Percentiles rank a stretch among this genome's conserved stretches.
Conservation (phyloP, 2,329 filamentous ascomycete species). For the Cordyceps cicadae region DNA sequence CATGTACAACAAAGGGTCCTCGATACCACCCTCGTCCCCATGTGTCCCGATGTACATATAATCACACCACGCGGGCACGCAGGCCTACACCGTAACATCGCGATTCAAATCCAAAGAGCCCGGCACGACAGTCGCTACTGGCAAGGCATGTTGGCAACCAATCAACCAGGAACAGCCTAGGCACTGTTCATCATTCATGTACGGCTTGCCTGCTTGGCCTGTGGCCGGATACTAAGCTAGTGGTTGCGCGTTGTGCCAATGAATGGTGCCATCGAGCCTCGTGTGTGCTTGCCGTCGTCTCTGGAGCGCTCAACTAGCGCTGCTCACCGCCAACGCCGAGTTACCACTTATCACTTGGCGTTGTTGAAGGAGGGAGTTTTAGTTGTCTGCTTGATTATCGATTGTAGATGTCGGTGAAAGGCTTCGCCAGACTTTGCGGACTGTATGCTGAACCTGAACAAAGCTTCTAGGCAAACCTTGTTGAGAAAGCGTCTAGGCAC, state of each 20-base stretch:
- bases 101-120: too few species aligned
- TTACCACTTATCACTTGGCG: background rate
- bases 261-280: background rate
- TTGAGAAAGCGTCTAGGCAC: background rate
- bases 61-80: background rate
- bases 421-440: background rate
- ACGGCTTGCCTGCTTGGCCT: background rate
- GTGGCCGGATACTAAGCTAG: background rate
- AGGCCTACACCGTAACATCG: background rate
- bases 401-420: background rate
- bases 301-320: background rate
- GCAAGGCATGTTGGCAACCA: background rate
- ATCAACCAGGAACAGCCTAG: background rate
- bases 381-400: background rate
- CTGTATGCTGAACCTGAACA: background rate
- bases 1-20: background rate
- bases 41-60: background rate
- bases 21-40: background rate
- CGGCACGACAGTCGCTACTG: background rate
- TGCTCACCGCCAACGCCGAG: background rate
- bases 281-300: background rate
- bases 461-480: background rate
- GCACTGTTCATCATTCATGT: background rate
- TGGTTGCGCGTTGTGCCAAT: background rate
- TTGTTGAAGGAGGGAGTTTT: background rate